Evolutionary conservation across 163 green algal species (phyloP).

Genomic region (Scenedesmus sp.): DNA sequence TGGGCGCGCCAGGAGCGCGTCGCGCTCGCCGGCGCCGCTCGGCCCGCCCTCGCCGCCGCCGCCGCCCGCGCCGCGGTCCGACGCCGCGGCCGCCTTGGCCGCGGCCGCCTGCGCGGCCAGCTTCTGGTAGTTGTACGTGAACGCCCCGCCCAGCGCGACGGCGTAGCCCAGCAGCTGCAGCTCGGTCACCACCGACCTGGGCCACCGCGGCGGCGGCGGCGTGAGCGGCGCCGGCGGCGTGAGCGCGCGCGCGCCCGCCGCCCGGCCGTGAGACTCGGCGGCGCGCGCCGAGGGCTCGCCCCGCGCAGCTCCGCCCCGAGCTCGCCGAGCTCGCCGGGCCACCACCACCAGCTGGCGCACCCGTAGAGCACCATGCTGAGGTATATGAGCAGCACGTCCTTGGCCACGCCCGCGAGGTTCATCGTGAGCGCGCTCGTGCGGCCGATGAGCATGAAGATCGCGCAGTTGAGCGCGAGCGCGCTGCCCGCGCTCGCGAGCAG

Average conservation of each 20-base stretch:
- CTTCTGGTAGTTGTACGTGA: conserved; percentile 30
- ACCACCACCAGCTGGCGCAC: neutral
- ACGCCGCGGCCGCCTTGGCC: conserved; percentile 10
- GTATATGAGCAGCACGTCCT: conserved; percentile 95
- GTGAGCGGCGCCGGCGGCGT: neutral
- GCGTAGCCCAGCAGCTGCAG: conserved; percentile 27
- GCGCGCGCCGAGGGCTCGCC: too few species aligned
- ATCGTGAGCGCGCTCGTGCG: conserved; percentile 94
- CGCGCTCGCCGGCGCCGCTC: too few species aligned
- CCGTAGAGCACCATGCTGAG: conserved; percentile 78
- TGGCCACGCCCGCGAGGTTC: conserved; percentile 95
- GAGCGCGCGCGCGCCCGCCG: too few species aligned
- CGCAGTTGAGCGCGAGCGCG: conserved; percentile 90
- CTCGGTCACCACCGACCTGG: conserved; percentile 35
- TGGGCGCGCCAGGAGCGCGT: too few species aligned
- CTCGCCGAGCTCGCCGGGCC: neutral
- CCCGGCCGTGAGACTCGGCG: too few species aligned
- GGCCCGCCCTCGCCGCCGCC: too few species aligned
- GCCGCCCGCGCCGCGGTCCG: too few species aligned
- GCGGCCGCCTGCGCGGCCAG: neutral
- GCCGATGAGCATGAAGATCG: conserved; percentile 81
- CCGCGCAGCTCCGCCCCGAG: too few species aligned
- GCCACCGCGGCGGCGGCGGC: neutral
- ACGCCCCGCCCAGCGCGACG: conserved; percentile 15
- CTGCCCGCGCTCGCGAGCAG: conserved; percentile 79